These are phyloP conservation scores for Kwoniella sp. DNA, from an alignment of 768 basidiomycete species.

Conservation along the genomic window DNA sequence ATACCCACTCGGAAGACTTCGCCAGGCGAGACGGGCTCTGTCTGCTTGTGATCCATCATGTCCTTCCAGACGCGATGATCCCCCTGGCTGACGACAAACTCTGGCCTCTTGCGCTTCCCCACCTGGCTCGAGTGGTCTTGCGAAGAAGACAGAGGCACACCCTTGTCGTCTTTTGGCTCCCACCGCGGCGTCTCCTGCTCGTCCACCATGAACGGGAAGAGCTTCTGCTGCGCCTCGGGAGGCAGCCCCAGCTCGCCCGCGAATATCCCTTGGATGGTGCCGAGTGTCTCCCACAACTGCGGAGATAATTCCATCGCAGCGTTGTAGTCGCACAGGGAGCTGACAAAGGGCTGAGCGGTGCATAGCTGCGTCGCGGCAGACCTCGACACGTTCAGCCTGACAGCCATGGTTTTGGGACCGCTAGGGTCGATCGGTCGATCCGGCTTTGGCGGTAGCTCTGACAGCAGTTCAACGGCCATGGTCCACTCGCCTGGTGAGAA, in stretches of 20 bases:
- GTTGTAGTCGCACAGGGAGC: not conserved
- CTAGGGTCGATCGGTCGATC: not conserved
- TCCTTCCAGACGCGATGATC: not conserved
- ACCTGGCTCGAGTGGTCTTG: not conserved
- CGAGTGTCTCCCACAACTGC: not conserved
- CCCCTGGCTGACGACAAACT: not conserved
- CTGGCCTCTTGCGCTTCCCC: not conserved
- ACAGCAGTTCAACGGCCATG: not conserved
- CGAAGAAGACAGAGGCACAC: not conserved
- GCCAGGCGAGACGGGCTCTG: not conserved
- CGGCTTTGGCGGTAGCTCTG: conserved; percentile 2
- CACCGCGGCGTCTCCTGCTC: not conserved
- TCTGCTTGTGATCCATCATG: not conserved
- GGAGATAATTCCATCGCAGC: not conserved
- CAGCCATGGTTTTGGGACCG: conserved; percentile 6
- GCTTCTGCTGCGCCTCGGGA: not conserved
- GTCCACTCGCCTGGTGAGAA: conserved; percentile 1
- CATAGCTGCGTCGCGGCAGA: conserved; percentile 1
- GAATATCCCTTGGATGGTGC: not conserved
- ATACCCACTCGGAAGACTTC: not conserved
- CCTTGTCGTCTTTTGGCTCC: not conserved
- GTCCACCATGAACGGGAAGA: conserved; percentile 5
- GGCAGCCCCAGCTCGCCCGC: conserved; percentile 2
- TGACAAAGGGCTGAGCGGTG: not conserved
- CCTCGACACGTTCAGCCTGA: conserved; percentile 8